phyloP scores from a whole-genome alignment of 2,329 filamentous ascomycete genomes.

The Ophiostoma australiae region DNA sequence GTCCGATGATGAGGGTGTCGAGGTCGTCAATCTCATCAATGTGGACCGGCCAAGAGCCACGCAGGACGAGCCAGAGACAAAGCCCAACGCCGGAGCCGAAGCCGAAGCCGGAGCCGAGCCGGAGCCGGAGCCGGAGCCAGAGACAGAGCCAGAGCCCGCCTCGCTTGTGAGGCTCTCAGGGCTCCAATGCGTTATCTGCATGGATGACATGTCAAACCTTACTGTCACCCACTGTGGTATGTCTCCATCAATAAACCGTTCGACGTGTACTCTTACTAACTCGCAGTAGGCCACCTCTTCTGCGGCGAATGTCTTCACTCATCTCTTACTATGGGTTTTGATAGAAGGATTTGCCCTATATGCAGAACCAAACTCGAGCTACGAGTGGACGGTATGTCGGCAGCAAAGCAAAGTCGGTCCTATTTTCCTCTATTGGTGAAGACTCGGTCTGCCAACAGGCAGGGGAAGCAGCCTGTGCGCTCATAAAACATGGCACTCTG shows the following conservation, averaged over 20 bases:
- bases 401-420: constrained; percentile 44
- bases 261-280: neutral
- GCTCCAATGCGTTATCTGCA: constrained; percentile 64
- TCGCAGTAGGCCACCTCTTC: constrained; percentile 55
- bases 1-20: constrained; percentile 30
- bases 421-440: constrained; percentile 59
- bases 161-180: constrained; percentile 48
- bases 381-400: constrained; percentile 31
- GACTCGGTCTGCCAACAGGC: constrained; percentile 52
- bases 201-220: constrained; percentile 55
- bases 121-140: neutral
- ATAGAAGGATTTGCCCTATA: constrained; percentile 58
- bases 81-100: neutral
- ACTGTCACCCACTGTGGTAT: constrained; percentile 64
- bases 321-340: constrained; percentile 52
- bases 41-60: constrained; percentile 22
- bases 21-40: constrained; percentile 37
- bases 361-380: constrained; percentile 56
- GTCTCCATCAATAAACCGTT: constrained; percentile 30
- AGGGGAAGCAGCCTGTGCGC: constrained; percentile 43
- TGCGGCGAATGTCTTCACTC: constrained; percentile 59
- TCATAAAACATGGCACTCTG: neutral
- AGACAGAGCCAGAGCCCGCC: neutral
- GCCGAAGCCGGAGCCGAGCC: neutral
- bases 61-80: neutral